These are phyloP conservation scores for Puccinia coronata DNA, from an alignment of 1,284 basidiomycete genomes.

Conservation along the genomic window DNA sequence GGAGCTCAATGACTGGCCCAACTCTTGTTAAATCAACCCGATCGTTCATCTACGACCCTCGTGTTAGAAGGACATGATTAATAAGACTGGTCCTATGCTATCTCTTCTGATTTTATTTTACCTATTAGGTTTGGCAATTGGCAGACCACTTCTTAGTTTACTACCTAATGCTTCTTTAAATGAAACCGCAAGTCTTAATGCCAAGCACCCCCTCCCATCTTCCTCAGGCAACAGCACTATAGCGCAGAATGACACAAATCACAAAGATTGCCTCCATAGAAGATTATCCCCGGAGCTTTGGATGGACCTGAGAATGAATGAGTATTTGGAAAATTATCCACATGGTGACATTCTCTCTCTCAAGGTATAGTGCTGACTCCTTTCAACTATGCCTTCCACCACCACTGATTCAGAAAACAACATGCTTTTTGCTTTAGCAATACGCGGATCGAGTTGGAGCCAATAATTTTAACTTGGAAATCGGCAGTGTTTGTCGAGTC, in stretches of 20 bases:
- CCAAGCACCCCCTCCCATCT: neutral
- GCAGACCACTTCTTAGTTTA: conserved; percentile 15
- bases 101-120: conserved; percentile 1
- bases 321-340: conserved; percentile 45
- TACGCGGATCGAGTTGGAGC: conserved; percentile 48
- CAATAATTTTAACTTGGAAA: conserved; percentile 47
- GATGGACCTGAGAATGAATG: conserved; percentile 48
- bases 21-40: neutral
- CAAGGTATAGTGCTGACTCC: conserved; percentile 8
- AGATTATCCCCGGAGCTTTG: conserved; percentile 41
- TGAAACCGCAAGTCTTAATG: conserved; percentile 14
- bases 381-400: neutral
- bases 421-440: conserved; percentile 14
- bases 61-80: conserved; percentile 20
- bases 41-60: neutral
- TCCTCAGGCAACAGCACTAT: neutral
- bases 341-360: conserved; percentile 34
- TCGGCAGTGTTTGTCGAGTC: conserved; percentile 41
- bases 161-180: conserved; percentile 18
- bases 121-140: conserved; percentile 22
- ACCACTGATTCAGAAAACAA: neutral
- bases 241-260: conserved; percentile 14
- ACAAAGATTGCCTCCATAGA: conserved; percentile 38
- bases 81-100: neutral
- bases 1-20: neutral